Evolutionary conservation across 768 basidiomycete species (phyloP), one percentile per base, ranked within the genome.

Genomic region (Calocybe gangraenosa): DNA sequence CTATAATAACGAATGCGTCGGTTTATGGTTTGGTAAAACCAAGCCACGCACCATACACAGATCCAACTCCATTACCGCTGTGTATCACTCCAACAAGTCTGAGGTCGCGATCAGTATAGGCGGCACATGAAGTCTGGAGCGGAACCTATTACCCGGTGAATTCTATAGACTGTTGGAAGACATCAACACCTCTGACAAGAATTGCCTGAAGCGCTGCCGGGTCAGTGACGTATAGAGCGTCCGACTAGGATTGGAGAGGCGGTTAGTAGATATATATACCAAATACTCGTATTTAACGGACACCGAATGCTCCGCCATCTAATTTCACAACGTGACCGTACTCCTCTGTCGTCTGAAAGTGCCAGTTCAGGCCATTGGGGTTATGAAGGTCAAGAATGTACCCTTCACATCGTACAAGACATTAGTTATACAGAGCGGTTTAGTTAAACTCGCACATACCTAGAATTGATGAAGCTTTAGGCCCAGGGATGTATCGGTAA

Each of bases 221-320:
- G 42, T 61, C 60, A 2, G 58, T 55, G 18, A 61, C 49, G 22
- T 61, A 61, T n/a, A 61, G 36, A 5, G 56, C 60, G 37, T 61
- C 58, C 20, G 49, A 20, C 58, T 59, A n/a, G n/a, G n/a, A n/a
- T n/a, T n/a, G n/a, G n/a, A 28, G 25, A 28, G 5, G 25, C 11
- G 18, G 25, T n/a, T 7, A n/a, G n/a, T 8, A n/a, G 17, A 3
- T 11, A 21, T 28, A 25, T 2, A 18, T 7, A 25, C 21, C 54
- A 21, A 39, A 28, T 6, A 28, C 5, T 28, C 25, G n/a, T n/a
- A 28, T 28, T 11, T 11, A 11, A 28, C 25, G 25, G 11, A 59
- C 58, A 20, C 51, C 56, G 0, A 56, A 35, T n/a, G 53, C n/a
- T 10, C 58, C 58, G 10, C 56, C 56, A 15, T 51, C 40, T 3